Conservation (phyloP, 1,139 yeast species). For the Taiozyma onychis region DNA sequence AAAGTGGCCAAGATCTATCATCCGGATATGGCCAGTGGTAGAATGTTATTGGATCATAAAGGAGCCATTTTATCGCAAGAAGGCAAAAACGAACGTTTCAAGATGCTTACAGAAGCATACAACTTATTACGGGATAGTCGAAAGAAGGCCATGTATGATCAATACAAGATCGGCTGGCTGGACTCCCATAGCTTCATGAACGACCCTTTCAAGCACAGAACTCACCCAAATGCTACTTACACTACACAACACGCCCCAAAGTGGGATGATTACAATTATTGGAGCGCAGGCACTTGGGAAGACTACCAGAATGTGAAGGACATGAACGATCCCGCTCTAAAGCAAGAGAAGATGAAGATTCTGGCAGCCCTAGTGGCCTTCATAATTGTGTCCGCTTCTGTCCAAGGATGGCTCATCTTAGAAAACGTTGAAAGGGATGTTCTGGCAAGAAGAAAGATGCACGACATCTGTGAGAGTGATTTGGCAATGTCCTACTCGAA, state of each 20-base stretch:
- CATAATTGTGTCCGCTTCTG: constrained; percentile 23
- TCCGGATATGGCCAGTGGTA: constrained; percentile 57
- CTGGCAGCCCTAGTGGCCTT: constrained; percentile 23
- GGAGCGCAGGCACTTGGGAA: constrained; percentile 73
- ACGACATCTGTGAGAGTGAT: constrained; percentile 43
- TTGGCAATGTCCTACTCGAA: constrained; percentile 45
- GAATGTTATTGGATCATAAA: constrained; percentile 28
- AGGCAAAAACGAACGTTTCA: constrained; percentile 56
- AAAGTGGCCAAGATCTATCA: constrained; percentile 76
- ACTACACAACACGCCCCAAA: constrained; percentile 21
- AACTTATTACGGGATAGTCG: constrained; percentile 57
- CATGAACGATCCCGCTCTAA: constrained; percentile 15
- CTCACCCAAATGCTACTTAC: constrained; percentile 27
- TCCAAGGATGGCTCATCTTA: constrained; percentile 35
- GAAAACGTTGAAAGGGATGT: constrained; percentile 26
- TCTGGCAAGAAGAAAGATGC: constrained; percentile 26
- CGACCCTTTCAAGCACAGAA: constrained; percentile 15
- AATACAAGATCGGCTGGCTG: constrained; percentile 37
- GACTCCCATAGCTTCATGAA: constrained; percentile 1
- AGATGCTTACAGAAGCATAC: constrained; percentile 69
- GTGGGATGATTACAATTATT: constrained; percentile 41
- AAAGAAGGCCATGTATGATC: constrained; percentile 38
- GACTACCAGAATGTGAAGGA: constrained; percentile 36
- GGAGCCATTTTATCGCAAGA: constrained; percentile 30
- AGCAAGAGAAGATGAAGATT: constrained; percentile 23